Percentiles rank a stretch among this genome's conserved stretches.
These are phyloP conservation scores for Cyberlindnera veronae DNA, from an alignment of 805 yeast species.

Conservation along the genomic window DNA sequence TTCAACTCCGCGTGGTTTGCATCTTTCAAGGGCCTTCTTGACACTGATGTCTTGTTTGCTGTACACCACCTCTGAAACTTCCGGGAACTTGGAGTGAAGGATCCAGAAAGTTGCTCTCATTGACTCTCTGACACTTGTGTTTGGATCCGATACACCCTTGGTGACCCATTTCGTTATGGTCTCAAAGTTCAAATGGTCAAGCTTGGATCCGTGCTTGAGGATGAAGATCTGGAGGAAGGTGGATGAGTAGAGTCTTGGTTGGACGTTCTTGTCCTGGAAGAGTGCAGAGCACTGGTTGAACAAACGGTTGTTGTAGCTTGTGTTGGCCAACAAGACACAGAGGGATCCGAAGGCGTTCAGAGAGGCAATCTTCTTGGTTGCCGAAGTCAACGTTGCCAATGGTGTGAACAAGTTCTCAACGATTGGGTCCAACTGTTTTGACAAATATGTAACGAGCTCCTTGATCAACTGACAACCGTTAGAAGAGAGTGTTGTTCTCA, in stretches of 20 bases:
- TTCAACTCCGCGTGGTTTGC: conserved; percentile 41
- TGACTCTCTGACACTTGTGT: conserved; percentile 72
- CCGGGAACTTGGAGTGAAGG: conserved; percentile 51
- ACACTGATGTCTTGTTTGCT: conserved; percentile 32
- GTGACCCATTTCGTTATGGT: conserved; percentile 46
- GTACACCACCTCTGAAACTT: conserved; percentile 38
- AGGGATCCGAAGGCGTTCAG: conserved; percentile 34
- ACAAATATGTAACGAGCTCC: conserved; percentile 43
- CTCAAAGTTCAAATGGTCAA: conserved; percentile 34
- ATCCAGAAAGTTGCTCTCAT: conserved; percentile 77
- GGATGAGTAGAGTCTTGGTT: conserved; percentile 67
- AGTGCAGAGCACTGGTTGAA: conserved; percentile 48
- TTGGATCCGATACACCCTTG: conserved; percentile 73
- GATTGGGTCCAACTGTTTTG: conserved; percentile 29
- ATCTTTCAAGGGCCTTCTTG: conserved; percentile 58
- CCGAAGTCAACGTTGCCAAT: conserved; percentile 32
- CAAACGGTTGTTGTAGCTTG: conserved; percentile 50
- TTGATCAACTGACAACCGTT: conserved; percentile 75
- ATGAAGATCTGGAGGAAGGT: conserved; percentile 66
- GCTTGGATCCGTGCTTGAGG: conserved; percentile 43
- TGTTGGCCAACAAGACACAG: conserved; percentile 51
- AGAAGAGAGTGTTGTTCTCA: conserved; percentile 78
- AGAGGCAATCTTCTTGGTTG: conserved; percentile 36
- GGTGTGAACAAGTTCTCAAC: conserved; percentile 33
- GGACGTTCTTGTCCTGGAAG: conserved; percentile 64